Evolutionary conservation across 805 yeast species (phyloP), one percentile per base, ranked within the genome.

Genomic region (Limtongia smithiae): DNA sequence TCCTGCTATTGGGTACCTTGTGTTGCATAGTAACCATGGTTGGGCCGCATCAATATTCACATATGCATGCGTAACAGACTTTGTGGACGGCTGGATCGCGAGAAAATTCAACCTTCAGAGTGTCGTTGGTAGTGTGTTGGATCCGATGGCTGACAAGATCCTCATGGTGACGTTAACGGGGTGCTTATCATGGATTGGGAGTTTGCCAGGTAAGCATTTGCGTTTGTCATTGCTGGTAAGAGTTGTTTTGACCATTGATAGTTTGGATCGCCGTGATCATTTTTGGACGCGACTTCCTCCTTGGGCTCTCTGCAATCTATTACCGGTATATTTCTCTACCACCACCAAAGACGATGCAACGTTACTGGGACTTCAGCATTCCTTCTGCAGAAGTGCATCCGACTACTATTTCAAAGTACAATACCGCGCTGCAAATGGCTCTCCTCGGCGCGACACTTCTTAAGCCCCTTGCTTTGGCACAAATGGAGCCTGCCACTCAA

Each of bases 141-240:
- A 93, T 62, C 99, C 99, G 0, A 74, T 88, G 70, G 99, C 98
- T 0, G 99, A 93, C 65, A 93, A 93, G 65, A 72, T 85, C 14
- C 72, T 93, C 40, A 89, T 93, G 96, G 76, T 91, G 18, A 79
- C 85, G 0, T 80, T 95, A 44, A 90, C 97, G 0, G 73, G 82
- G 0, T 80, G 95, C 44, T 68, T 93, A 49, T 81, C 91, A 0
- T 76, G 81, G 58, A 70, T 82, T 11, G 75, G 81, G 42, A 72
- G 77, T 17, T 83, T 93, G 61, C 97, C 98, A 0, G 15, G 60
- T 56, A 37, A 15, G 57, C 63, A 4, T 8, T 31, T 3, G 4
- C 28, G 11, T 15, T 1, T 12, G 14, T 18, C 15, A 20, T 34
- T 14, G n/a, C n/a, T n/a, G n/a, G n/a, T n/a, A n/a, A n/a, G n/a